A percentile compares a stretch with the other conserved stretches of the same genome.
phyloP scores from a whole-genome alignment of 805 yeast species.

The Spathaspora sp. region DNA sequence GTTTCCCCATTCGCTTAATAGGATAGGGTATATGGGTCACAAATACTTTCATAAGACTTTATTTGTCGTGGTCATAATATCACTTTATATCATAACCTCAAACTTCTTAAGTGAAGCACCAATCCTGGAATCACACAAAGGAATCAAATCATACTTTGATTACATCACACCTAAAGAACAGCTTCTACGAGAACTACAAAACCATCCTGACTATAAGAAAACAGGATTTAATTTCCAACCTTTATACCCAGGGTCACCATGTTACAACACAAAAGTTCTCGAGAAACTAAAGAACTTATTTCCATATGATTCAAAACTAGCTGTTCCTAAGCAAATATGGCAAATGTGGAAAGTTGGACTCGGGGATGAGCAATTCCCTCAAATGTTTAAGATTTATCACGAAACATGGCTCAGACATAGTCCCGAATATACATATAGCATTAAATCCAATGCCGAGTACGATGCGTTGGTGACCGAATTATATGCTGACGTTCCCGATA shows the following conservation, averaged over 20 bases:
- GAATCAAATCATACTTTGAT: neutral
- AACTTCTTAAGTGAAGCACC: too few relatives aligned
- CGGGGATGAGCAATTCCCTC: slow-evolving; percentile 57
- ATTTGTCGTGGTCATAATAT: too few relatives aligned
- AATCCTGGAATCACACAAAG: too few relatives aligned
- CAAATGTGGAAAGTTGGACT: slow-evolving; percentile 74
- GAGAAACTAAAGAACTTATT: slow-evolving; percentile 63
- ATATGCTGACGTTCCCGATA: slow-evolving; percentile 71
- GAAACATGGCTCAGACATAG: slow-evolving; percentile 65
- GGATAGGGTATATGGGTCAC: too few relatives aligned
- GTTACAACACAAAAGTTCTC: slow-evolving; percentile 60
- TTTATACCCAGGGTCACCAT: slow-evolving; percentile 41
- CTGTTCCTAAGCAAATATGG: slow-evolving; percentile 79
- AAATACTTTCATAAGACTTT: too few relatives aligned
- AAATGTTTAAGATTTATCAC: slow-evolving; percentile 53
- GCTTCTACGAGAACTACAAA: slow-evolving; percentile 21
- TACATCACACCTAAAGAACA: slow-evolving; percentile 16
- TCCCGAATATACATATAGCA: slow-evolving; percentile 73
- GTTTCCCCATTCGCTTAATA: too few relatives aligned
- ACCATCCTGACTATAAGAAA: slow-evolving; percentile 26
- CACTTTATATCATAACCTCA: too few relatives aligned
- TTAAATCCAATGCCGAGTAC: slow-evolving; percentile 71
- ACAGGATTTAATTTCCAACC: slow-evolving; percentile 36
- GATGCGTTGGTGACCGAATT: slow-evolving; percentile 58
- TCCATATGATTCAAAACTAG: slow-evolving; percentile 61